Conservation (phyloP, 1,139 yeast genomes). For the Scheffersomyces quercinus region DNA sequence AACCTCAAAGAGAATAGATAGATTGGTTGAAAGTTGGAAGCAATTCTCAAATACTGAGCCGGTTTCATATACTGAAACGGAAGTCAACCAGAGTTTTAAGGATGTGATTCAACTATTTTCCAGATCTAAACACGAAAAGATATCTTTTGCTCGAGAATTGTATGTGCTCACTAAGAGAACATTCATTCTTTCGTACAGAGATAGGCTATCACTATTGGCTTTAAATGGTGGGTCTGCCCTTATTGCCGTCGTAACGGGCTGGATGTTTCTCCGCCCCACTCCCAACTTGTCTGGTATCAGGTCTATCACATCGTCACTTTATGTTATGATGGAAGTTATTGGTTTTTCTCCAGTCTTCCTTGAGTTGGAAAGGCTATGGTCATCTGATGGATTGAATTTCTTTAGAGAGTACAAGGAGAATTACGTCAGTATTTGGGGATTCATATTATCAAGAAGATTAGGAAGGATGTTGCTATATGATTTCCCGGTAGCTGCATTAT, state of each 20-base stretch:
- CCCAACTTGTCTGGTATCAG: constrained; percentile 22
- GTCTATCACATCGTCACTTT: constrained; percentile 19
- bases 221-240: constrained; percentile 19
- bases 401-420: constrained; percentile 23
- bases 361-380: constrained; percentile 24
- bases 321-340: constrained; percentile 22
- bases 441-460: constrained; percentile 20
- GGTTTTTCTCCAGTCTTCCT: constrained; percentile 25
- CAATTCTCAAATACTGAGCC: background rate
- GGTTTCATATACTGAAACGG: constrained; percentile 1
- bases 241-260: constrained; percentile 20
- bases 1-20: constrained; percentile 14
- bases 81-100: constrained; percentile 10
- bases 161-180: constrained; percentile 19
- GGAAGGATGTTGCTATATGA: constrained; percentile 23
- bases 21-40: constrained; percentile 19
- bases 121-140: constrained; percentile 10
- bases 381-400: constrained; percentile 21
- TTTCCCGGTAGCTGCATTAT: constrained; percentile 20
- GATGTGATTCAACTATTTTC: constrained; percentile 11
- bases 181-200: constrained; percentile 18
- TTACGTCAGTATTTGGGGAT: constrained; percentile 21
- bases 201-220: constrained; percentile 16
- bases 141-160: constrained; percentile 19
- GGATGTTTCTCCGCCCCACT: constrained; percentile 21